These are phyloP conservation scores for Breynia disticha DNA, from an alignment of 441 rosid genomes.

Conservation along the genomic window DNA sequence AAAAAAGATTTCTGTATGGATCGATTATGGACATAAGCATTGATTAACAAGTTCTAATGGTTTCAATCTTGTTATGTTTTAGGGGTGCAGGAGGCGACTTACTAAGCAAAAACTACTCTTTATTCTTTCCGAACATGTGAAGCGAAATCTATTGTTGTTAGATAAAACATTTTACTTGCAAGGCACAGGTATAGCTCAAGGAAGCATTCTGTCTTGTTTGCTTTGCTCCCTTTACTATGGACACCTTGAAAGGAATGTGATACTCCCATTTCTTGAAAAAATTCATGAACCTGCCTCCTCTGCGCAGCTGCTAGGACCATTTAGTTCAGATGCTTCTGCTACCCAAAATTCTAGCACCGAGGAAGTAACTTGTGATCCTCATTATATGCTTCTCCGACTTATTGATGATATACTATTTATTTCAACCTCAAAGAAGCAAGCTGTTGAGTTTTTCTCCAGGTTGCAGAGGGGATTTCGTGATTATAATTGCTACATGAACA, in stretches of 20 bases:
- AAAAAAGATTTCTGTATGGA: no score
- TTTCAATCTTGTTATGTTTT: slow-evolving; percentile 13
- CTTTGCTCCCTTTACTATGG: slow-evolving; percentile 87
- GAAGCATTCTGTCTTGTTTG: slow-evolving; percentile 65
- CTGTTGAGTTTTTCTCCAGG: slow-evolving; percentile 40
- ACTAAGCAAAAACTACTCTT: slow-evolving; percentile 33
- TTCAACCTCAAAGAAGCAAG: slow-evolving; percentile 72
- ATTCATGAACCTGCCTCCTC: slow-evolving; percentile 12
- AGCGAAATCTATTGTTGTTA: slow-evolving; percentile 48
- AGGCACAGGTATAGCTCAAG: slow-evolving; percentile 76
- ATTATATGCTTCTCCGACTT: slow-evolving; percentile 52
- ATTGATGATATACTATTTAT: slow-evolving; percentile 78
- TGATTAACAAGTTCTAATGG: no score
- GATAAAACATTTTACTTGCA: slow-evolving; percentile 50
- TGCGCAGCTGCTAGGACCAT: slow-evolving; percentile 17
- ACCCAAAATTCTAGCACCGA: slow-evolving; percentile 11
- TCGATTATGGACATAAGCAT: no score
- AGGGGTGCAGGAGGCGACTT: slow-evolving; percentile 34
- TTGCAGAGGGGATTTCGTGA: slow-evolving; percentile 54
- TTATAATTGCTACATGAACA: slow-evolving; percentile 79
- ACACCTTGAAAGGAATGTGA: slow-evolving; percentile 59
- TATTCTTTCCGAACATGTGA: slow-evolving; percentile 47
- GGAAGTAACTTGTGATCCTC: slow-evolving; percentile 19
- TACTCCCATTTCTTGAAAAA: slow-evolving; percentile 57
- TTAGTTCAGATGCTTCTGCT: slow-evolving; percentile 8